Evolutionary conservation across 371 early-diverging fungal species (phyloP).

Genomic region (Apophysomyces sp.): DNA sequence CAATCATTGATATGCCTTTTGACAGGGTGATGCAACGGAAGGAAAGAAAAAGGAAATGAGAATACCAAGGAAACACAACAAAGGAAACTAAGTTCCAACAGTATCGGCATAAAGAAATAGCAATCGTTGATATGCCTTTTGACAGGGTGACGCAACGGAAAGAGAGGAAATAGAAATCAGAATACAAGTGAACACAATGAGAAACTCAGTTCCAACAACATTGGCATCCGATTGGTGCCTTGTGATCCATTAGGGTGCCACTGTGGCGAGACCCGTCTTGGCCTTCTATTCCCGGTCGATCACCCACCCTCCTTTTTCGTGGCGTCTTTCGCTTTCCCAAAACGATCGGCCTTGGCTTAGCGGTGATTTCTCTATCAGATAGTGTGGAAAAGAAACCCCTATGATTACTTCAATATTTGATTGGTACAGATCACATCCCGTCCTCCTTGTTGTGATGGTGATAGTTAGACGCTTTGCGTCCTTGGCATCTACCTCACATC

Average conservation of each 20-base stretch:
- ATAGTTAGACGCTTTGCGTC: not conserved
- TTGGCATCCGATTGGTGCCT: not conserved
- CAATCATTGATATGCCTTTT: too few relatives aligned
- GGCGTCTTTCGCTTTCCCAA: not conserved
- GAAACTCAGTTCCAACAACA: not conserved
- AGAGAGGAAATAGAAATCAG: not conserved
- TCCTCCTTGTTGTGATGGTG: not conserved
- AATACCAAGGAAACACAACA: too few relatives aligned
- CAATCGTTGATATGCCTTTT: not conserved
- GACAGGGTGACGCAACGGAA: not conserved
- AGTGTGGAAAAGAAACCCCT: not conserved
- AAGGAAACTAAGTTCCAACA: too few relatives aligned
- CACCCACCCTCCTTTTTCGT: not conserved
- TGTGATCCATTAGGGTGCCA: not conserved
- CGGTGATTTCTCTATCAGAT: not conserved
- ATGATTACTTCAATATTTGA: not conserved
- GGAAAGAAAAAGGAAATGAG: too few relatives aligned
- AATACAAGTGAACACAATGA: not conserved
- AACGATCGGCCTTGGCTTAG: too few relatives aligned
- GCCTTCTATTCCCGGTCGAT: not conserved
- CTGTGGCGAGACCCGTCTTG: constrained; percentile 1
- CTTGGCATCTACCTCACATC: not conserved
- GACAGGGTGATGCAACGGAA: too few relatives aligned
- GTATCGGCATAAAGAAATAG: too few relatives aligned
- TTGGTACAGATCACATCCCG: not conserved